These are phyloP conservation scores for Solanum phureja DNA, from an alignment of 257 asterid genomes.

Conservation along the genomic window DNA sequence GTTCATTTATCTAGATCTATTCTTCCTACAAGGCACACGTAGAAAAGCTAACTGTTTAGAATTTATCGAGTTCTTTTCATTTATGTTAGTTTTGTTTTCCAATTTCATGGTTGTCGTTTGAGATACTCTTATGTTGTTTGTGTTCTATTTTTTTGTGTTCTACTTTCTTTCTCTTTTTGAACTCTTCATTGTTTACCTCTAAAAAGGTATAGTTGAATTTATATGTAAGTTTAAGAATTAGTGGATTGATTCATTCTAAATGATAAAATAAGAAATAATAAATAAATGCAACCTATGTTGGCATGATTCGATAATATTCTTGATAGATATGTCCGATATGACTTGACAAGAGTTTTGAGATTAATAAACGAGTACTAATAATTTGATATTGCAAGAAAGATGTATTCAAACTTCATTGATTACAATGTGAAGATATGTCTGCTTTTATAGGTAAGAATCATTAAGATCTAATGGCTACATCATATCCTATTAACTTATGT, in stretches of 20 bases:
- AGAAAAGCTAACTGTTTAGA: not conserved
- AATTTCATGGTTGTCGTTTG: not conserved
- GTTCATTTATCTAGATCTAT: not conserved
- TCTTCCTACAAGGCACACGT: not conserved
- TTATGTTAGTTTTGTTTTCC: not conserved
- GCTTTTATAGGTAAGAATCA: not conserved
- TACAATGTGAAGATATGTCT: not conserved
- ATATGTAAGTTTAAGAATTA: not conserved
- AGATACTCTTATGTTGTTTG: not conserved
- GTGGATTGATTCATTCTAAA: not conserved
- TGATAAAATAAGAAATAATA: not conserved
- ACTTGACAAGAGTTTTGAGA: not conserved
- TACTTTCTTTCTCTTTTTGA: not conserved
- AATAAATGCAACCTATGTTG: not conserved
- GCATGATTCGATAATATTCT: not conserved
- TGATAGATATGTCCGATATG: not conserved
- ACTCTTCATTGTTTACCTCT: not conserved
- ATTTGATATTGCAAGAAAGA: not conserved
- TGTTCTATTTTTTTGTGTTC: not conserved
- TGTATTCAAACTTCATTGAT: not conserved
- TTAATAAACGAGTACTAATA: too few species aligned
- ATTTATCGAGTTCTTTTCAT: not conserved
- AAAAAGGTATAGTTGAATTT: not conserved
- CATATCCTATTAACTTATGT: not conserved
- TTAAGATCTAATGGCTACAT: not conserved